A percentile compares a stretch with the other conserved stretches of the same genome.
phyloP scores from a whole-genome alignment of 2,329 filamentous ascomycete genomes.

The Verticillium longisporum region DNA sequence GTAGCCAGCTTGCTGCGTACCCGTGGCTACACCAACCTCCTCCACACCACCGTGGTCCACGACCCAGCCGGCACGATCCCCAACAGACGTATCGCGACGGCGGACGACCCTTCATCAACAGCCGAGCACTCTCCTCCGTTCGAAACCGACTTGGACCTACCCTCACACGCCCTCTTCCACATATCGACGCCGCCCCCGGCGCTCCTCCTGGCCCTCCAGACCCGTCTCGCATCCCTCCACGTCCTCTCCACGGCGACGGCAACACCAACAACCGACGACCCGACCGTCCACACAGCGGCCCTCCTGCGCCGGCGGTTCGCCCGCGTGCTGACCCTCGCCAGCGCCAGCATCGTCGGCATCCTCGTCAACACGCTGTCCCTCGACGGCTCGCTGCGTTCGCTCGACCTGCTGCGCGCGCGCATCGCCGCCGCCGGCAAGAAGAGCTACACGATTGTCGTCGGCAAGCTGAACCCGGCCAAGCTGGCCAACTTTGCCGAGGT shows the following conservation, averaged over 20 bases:
- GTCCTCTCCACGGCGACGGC: slow-evolving; percentile 63
- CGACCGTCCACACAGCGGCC: slow-evolving; percentile 37
- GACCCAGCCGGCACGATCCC: slow-evolving; percentile 76
- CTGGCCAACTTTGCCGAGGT: slow-evolving; percentile 94
- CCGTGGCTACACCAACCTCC: slow-evolving; percentile 63
- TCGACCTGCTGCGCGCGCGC: slow-evolving; percentile 63
- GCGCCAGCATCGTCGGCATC: slow-evolving; percentile 82
- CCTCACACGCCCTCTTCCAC: slow-evolving; percentile 73
- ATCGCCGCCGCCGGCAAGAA: slow-evolving; percentile 85
- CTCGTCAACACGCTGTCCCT: slow-evolving; percentile 93
- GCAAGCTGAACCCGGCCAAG: slow-evolving; percentile 92
- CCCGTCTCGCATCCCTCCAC: slow-evolving; percentile 70
- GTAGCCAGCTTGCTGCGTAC: slow-evolving; percentile 48
- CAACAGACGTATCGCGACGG: slow-evolving; percentile 61
- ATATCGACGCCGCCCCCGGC: slow-evolving; percentile 74
- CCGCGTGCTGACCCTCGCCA: slow-evolving; percentile 71
- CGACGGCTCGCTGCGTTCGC: slow-evolving; percentile 78
- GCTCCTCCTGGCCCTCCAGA: slow-evolving; percentile 79
- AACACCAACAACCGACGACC: slow-evolving; percentile 22
- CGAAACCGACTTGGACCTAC: slow-evolving; percentile 40
- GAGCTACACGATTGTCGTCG: slow-evolving; percentile 91
- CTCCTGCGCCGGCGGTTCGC: slow-evolving; percentile 81
- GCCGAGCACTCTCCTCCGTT: background rate
- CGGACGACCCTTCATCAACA: slow-evolving; percentile 24
- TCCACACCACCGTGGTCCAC: slow-evolving; percentile 66